Evolutionary conservation across 1,139 yeast genomes (phyloP), one percentile per base, ranked within the genome.

Genomic region (Sugiyamaella pinicola): DNA sequence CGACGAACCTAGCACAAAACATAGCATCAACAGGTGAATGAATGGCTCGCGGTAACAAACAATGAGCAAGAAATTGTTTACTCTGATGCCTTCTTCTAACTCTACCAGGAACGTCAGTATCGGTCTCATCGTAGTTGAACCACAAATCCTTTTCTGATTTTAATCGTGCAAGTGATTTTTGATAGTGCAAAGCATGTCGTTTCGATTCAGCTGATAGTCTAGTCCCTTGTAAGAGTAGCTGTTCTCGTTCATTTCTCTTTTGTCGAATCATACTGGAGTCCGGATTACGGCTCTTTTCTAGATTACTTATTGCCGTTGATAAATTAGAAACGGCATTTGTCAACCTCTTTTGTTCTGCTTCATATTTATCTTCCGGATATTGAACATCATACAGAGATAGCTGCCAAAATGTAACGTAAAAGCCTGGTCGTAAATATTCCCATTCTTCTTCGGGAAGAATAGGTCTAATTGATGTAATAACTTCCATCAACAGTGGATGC

Each of bases 11-110:
- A 0, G 89, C 82, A 41, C 84, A 72, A 65, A 73, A 90, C 1
- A 86, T 77, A 0, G 98, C 96, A 71, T 91, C 99, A 57, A 84
- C 80, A 0, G 96, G 84, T 0, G 97, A 87, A 60, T 85, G 89
- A 2, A 85, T 68, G 2, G 85, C 79, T 61, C 97, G 76, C 13
- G 96, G 97, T 17, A 90, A 69, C 4, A 89, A 64, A 68, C 96
- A 88, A 51, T 71, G 70, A 56, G 85, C 84, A 33, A 88, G 65
- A 53, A 89, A 76, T 4, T 70, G 66, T 34, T 66, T 64, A 12
- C 73, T 59, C 41, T 70, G 71, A 18, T 54, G 51, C 17, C 63
- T 60, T 13, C 69, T 55, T 4, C 60, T 59, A 9, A 65, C 67
- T 17, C 63, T 53, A n/a, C 66, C 65, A 15, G 53, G 49, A 5